Evolutionary conservation across 257 asterid genomes (phyloP), one percentile per base, ranked within the genome.

Genomic region (Capsicum pubescens): DNA sequence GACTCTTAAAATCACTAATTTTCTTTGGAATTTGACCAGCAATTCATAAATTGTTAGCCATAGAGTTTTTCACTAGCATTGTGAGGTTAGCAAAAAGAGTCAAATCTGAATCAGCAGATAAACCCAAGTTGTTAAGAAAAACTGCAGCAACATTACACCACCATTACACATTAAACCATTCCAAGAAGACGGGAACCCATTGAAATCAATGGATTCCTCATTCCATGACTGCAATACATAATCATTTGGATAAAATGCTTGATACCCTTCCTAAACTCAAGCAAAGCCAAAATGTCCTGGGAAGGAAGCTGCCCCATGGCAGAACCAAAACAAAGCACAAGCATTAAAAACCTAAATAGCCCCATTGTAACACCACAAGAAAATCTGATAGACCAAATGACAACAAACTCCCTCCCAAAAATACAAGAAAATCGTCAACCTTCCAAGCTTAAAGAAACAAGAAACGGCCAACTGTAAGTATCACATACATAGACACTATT

Each of bases 141-240:
- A 95, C 96, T 1, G 93, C 99, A 5, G 97, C 98, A 21, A 95
- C 98, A 90, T 91, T 94, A 26, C 26, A 17, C 92, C 97, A 70
- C 97, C 97, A 84, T 89, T 92, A 63, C 99, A 95, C 98, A 93
- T 93, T 48, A 95, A 93, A 58, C 99, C 99, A 81, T 95, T 95
- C 99, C 99, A 95, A 46, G 99, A 92, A 2, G 44, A 42, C 3
- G 98, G 99, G 84, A 98, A 95, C 21, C 99, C 98, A 70, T 95
- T 92, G 90, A 95, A 95, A 86, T 94, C 99, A 21, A 95, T 95
- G n/a, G 99, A 94, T 83, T 95, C 98, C 55, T 95, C 99, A 36
- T 91, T 95, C 99, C 99, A 95, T 7, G 99, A 94, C 86, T 92
- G 26, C 4, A 94, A 87, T 80, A 95, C 97, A 69, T 84, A 95